phyloP scores from a whole-genome alignment of 495 filamentous ascomycete genomes.

The Neurospora africana region DNA sequence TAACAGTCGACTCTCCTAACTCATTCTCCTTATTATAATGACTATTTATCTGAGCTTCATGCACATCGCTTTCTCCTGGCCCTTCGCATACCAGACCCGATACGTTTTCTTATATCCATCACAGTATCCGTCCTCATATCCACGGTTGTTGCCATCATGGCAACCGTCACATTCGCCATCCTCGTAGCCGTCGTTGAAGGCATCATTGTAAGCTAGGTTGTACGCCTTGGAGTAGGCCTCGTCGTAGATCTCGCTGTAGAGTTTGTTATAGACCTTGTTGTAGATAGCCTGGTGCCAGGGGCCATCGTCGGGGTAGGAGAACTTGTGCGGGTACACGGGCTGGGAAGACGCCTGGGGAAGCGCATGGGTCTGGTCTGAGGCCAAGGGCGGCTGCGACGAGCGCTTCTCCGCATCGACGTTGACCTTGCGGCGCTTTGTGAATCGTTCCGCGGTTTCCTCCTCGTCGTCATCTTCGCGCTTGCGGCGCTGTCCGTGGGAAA shows the following conservation, averaged over 20 bases:
- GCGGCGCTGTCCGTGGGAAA: background rate
- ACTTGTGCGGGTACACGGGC: background rate
- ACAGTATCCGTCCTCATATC: background rate
- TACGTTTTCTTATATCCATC: background rate
- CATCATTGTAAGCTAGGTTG: background rate
- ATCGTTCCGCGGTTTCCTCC: background rate
- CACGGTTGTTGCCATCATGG: background rate
- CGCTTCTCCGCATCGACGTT: background rate
- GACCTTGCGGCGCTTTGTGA: background rate
- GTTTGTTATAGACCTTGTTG: background rate
- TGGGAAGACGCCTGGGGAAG: background rate
- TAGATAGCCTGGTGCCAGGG: background rate
- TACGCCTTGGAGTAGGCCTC: background rate
- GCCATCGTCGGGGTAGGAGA: background rate
- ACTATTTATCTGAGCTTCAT: background rate
- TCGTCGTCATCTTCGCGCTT: background rate
- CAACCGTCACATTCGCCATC: background rate
- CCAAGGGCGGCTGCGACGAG: background rate
- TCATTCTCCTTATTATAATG: background rate
- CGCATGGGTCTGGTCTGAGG: background rate
- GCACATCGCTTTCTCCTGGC: background rate
- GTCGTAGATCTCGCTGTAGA: background rate
- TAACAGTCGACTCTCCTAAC: background rate
- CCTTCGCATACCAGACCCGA: background rate
- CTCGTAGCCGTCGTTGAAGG: background rate